phyloP scores from a whole-genome alignment of 805 yeast genomes.

The Myxozyma mucilagina region DNA sequence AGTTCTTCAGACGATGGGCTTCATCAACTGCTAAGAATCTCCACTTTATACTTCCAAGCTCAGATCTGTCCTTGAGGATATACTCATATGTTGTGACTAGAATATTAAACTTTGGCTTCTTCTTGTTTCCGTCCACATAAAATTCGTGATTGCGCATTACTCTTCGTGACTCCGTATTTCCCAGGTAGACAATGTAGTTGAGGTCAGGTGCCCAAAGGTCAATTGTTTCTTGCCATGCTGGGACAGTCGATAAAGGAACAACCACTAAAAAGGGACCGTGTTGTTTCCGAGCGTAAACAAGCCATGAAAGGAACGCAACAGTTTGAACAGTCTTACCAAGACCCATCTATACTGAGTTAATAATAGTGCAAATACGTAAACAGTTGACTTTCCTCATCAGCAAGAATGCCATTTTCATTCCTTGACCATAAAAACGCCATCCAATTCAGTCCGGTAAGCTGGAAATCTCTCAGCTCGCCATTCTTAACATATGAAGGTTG shows the following conservation, averaged over 20 bases:
- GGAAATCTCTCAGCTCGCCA: constrained; percentile 94
- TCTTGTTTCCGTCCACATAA: constrained; percentile 55
- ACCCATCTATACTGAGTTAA: constrained; percentile 64
- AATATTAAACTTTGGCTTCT: constrained; percentile 86
- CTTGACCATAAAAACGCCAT: constrained; percentile 99
- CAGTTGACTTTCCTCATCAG: constrained; percentile 65
- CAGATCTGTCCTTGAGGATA: constrained; percentile 81
- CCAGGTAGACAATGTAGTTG: constrained; percentile 88
- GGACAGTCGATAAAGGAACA: constrained; percentile 92
- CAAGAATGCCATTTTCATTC: constrained; percentile 94
- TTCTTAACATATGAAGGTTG: constrained; percentile 90
- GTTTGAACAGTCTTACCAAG: constrained; percentile 97
- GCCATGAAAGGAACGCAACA: constrained; percentile 90
- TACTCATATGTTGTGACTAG: constrained; percentile 94
- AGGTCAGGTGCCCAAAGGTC: constrained; percentile 97
- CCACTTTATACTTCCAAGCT: constrained; percentile 85
- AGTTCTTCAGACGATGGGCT: constrained; percentile 93
- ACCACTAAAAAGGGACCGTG: constrained; percentile 97
- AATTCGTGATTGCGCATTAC: constrained; percentile 84
- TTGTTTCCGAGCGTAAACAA: constrained; percentile 90
- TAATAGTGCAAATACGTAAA: background rate
- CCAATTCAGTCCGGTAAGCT: constrained; percentile 97
- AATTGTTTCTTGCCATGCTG: constrained; percentile 99
- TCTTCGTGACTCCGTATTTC: constrained; percentile 83
- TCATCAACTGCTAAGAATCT: constrained; percentile 97